phyloP scores from a whole-genome alignment of 768 basidiomycete genomes.

The Lactarius pseudohatsudake region DNA sequence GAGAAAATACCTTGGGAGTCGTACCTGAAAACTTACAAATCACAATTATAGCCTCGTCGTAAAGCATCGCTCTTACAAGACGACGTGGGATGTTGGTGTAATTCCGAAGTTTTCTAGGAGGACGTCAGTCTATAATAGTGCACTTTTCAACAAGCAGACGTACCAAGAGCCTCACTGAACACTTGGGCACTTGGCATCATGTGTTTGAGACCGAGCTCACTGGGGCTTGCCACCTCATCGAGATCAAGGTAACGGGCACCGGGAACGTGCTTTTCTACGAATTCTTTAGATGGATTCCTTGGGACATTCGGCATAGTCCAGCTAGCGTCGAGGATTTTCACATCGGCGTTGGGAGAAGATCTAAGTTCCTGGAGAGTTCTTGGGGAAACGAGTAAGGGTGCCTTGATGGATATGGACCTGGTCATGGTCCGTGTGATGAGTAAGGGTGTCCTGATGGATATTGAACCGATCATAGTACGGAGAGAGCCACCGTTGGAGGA shows the following conservation, averaged over 20 bases:
- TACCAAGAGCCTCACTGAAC: slow-evolving; percentile 83
- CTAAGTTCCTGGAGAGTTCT: slow-evolving; percentile 35
- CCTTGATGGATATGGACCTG: slow-evolving; percentile 24
- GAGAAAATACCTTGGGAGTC: slow-evolving; percentile 91
- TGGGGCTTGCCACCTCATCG: slow-evolving; percentile 71
- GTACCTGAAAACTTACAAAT: slow-evolving; percentile 52
- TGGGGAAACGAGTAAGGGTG: slow-evolving; percentile 37
- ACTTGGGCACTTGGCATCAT: slow-evolving; percentile 80
- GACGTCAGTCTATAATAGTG: not conserved
- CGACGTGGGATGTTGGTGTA: slow-evolving; percentile 68
- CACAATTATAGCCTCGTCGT: slow-evolving; percentile 11
- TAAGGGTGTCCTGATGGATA: not conserved
- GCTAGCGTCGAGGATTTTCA: slow-evolving; percentile 67
- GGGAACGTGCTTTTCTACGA: slow-evolving; percentile 62
- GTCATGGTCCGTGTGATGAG: not conserved
- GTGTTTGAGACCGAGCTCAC: slow-evolving; percentile 82
- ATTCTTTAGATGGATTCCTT: slow-evolving; percentile 71
- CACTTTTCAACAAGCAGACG: slow-evolving; percentile 34
- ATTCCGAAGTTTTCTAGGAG: slow-evolving; percentile 70
- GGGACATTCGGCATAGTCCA: slow-evolving; percentile 95
- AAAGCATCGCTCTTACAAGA: slow-evolving; percentile 51
- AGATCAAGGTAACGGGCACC: slow-evolving; percentile 75
- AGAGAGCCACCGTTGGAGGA: not conserved
- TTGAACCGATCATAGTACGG: not conserved
- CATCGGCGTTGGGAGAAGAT: slow-evolving; percentile 26